Evolutionary conservation across 306 rosid species (phyloP), one percentile per base, ranked within the genome.

Genomic region (Rubus idaeus): DNA sequence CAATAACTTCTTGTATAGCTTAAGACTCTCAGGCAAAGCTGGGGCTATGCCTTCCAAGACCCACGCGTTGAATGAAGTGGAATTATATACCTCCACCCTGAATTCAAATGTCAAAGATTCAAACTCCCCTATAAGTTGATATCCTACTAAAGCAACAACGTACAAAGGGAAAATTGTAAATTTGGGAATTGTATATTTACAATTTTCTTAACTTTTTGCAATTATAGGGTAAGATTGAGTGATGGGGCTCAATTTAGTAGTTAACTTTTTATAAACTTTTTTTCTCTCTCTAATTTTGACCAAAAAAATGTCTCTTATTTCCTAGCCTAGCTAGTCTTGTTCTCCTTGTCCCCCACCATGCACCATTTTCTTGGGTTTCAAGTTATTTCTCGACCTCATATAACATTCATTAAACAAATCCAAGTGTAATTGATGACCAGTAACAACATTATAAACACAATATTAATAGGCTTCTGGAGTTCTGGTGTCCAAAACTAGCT

Each of bases 11-110:
- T 75, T n/a, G 83, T 91, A 91, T 4, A 91, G 80, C 60, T 70
- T 57, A 3, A 70, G 79, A 45, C 80, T 77, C 82, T 85, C 91
- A 0, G 96, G 93, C 52, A 91, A 71, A 57, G 88, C 86, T 9
- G 84, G 89, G 69, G 87, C 89, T 51, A 0, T 10, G 3, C 82
- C 90, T n/a, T 5, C 23, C 0, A n/a, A 3, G 7, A 73, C 82
- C 96, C 91, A 91, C 8, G 21, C 49, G 16, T 76, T 50, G 68
- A 77, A 84, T 18, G 12, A 0, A 1, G 85, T 78, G 1, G 64
- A 2, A 40, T 90, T 76, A 41, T 5, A 82, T 18, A 78, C 69
- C 51, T 86, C 74, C 68, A 58, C 80, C 83, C 93, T 88, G 80
- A 61, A 30, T 30, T 30, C 35, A 30, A 83, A 53, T 69, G 64